phyloP scores from a whole-genome alignment of 768 basidiomycete species.

The Pisolithus sp. region DNA sequence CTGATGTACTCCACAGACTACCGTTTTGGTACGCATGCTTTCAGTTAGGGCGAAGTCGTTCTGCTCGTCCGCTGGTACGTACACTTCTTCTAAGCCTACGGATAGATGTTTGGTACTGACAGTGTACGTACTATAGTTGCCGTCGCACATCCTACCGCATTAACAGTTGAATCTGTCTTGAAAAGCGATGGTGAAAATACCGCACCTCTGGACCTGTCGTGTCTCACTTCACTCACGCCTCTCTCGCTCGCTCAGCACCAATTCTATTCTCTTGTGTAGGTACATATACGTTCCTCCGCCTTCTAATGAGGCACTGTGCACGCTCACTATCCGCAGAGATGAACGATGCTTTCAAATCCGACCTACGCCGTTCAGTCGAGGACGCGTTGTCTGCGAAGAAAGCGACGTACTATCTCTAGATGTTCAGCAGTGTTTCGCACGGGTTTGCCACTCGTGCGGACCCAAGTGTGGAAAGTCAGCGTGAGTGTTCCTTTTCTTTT shows the following conservation, averaged over 20 bases:
- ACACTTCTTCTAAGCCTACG: background rate
- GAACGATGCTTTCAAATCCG: constrained; percentile 46
- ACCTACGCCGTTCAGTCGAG: constrained; percentile 49
- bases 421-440: constrained; percentile 42
- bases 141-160: constrained; percentile 48
- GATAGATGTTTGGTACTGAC: background rate
- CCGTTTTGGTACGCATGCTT: constrained; percentile 49
- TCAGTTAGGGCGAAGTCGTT: constrained; percentile 40
- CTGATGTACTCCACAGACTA: constrained; percentile 35
- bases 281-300: constrained; percentile 10
- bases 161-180: constrained; percentile 43
- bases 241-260: constrained; percentile 33
- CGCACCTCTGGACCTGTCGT: background rate
- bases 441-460: constrained; percentile 32
- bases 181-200: constrained; percentile 38
- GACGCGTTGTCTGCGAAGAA: constrained; percentile 48
- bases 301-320: background rate
- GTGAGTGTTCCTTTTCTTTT: constrained; percentile 13
- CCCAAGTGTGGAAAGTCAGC: constrained; percentile 18
- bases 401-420: constrained; percentile 49
- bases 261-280: constrained; percentile 53
- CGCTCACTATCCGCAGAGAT: constrained; percentile 31
- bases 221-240: no score
- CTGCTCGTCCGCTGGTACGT: constrained; percentile 43
- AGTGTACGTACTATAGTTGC: constrained; percentile 31